Percentiles rank a stretch among this genome's conserved stretches.
phyloP scores from a whole-genome alignment of 2,329 filamentous ascomycete species.

The Colletotrichum camelliae region DNA sequence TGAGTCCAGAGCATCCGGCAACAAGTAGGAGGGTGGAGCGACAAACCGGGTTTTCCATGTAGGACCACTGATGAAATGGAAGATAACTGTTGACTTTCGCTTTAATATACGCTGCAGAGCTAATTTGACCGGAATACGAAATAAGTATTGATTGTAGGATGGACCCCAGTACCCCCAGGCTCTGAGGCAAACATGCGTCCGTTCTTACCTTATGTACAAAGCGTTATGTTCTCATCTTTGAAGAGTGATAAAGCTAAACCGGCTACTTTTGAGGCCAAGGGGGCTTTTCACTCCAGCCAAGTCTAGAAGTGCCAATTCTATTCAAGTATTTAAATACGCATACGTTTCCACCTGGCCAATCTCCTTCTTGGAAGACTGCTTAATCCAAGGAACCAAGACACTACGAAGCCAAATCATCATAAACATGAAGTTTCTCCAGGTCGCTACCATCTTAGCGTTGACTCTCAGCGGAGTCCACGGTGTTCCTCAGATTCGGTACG shows the following conservation, averaged over 20 bases:
- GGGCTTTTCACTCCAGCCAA: background rate
- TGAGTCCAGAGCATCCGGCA: background rate
- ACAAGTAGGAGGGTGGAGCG: background rate
- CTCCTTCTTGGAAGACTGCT: fast-evolving
- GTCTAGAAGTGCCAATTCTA: background rate
- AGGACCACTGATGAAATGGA: too few species aligned
- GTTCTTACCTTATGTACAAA: background rate
- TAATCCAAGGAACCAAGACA: background rate
- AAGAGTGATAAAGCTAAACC: background rate
- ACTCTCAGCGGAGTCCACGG: background rate
- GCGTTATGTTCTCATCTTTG: background rate
- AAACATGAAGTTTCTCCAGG: background rate
- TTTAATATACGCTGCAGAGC: too few species aligned
- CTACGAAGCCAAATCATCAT: background rate
- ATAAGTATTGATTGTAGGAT: fast-evolving
- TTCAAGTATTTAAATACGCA: background rate
- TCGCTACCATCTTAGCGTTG: background rate
- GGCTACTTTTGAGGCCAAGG: background rate
- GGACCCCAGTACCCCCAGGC: background rate
- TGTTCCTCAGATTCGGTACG: background rate
- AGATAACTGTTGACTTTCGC: too few species aligned
- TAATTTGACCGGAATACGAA: background rate
- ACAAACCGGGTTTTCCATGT: too few species aligned
- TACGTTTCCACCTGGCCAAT: background rate
- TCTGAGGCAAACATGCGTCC: background rate